phyloP scores from a whole-genome alignment of 2,329 filamentous ascomycete genomes.

The Penicillium sp. region DNA sequence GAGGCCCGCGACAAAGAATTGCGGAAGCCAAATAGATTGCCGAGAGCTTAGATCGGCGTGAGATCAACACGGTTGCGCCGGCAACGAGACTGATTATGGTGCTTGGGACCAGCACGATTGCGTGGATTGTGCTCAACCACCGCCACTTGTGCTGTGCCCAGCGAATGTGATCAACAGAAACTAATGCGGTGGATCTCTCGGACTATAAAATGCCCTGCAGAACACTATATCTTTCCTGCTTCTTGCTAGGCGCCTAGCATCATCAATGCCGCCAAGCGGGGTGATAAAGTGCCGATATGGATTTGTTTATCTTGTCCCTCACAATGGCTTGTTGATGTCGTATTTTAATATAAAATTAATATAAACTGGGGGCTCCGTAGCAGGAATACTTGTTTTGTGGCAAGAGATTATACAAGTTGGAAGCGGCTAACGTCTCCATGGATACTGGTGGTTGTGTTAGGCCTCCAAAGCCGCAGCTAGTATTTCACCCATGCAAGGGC shows the following conservation, averaged over 20 bases:
- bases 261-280: background rate
- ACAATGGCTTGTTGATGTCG: background rate
- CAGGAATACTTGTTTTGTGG: background rate
- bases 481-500: no score
- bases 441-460: background rate
- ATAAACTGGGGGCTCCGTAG: background rate
- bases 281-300: background rate
- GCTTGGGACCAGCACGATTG: background rate
- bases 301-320: background rate
- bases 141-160: background rate
- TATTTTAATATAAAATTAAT: slow-evolving; percentile 2
- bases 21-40: slow-evolving; percentile 8
- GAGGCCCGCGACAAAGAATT: background rate
- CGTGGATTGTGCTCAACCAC: background rate
- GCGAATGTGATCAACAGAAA: background rate
- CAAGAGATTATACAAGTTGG: background rate
- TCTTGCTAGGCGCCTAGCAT: background rate
- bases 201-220: background rate
- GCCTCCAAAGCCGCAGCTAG: background rate
- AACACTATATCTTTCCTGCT: background rate
- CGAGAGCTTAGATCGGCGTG: slow-evolving; percentile 11
- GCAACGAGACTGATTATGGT: slow-evolving; percentile 11
- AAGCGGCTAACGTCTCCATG: background rate
- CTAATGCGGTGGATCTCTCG: background rate
- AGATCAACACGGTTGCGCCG: slow-evolving; percentile 20